A percentile compares a stretch with the other conserved stretches of the same genome.
These are phyloP conservation scores for Eucalyptus tenuipes DNA, from an alignment of 345 rosid genomes.

Conservation along the genomic window DNA sequence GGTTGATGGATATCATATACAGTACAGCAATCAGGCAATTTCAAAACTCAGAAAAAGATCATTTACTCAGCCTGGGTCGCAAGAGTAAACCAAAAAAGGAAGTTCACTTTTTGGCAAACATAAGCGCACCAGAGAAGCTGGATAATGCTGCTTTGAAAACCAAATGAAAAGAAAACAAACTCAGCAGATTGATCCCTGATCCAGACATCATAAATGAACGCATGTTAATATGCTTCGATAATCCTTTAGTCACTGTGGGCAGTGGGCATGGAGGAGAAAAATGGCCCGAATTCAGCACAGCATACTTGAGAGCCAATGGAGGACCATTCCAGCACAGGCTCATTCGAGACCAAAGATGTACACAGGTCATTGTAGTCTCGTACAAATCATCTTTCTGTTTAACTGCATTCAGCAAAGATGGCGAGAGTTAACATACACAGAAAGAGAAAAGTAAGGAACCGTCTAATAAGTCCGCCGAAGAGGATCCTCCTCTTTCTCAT, in stretches of 20 bases:
- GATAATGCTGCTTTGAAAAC: neutral
- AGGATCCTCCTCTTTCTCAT: conserved; percentile 17
- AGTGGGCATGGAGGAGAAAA: neutral
- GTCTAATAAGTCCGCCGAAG: neutral
- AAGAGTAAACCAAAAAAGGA: neutral
- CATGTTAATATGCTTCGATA: neutral
- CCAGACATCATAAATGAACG: neutral
- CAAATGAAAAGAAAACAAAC: neutral
- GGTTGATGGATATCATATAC: neutral
- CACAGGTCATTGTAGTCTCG: neutral
- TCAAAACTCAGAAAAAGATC: neutral
- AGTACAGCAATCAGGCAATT: neutral
- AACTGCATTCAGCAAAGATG: neutral
- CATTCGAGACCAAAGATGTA: neutral
- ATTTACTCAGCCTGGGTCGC: neutral
- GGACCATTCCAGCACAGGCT: neutral
- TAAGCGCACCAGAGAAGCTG: neutral
- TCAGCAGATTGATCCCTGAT: neutral
- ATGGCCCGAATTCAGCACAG: neutral
- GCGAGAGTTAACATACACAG: neutral
- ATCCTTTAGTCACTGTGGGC: neutral
- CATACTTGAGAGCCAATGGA: neutral
- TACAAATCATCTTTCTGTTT: neutral
- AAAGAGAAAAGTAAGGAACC: neutral
- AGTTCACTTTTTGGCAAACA: neutral